These are phyloP conservation scores for Trametes pubescens DNA, from an alignment of 1,284 basidiomycete genomes.

Conservation along the genomic window DNA sequence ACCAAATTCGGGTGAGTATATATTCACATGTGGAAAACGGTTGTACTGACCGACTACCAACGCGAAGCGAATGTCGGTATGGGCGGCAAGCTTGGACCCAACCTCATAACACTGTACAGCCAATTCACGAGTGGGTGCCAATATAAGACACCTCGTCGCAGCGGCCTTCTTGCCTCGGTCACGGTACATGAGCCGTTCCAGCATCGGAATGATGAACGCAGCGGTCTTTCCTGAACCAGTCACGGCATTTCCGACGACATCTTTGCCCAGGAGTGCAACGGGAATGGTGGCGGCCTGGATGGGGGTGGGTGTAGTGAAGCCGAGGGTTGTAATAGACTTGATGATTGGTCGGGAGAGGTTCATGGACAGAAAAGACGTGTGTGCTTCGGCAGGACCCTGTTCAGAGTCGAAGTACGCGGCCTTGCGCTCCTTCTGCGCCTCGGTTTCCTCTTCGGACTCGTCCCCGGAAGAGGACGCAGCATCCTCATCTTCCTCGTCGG, in stretches of 20 bases:
- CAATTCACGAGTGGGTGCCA: slow-evolving; percentile 94
- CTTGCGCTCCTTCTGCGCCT: slow-evolving; percentile 81
- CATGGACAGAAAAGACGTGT: slow-evolving; percentile 84
- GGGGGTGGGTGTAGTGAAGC: slow-evolving; percentile 90
- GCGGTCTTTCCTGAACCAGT: slow-evolving; percentile 98
- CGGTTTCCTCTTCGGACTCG: slow-evolving; percentile 72
- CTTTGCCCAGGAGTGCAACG: slow-evolving; percentile 91
- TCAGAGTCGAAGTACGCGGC: slow-evolving; percentile 86
- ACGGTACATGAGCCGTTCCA: slow-evolving; percentile 91
- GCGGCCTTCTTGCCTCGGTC: slow-evolving; percentile 86
- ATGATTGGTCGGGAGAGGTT: slow-evolving; percentile 91
- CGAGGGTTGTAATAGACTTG: slow-evolving; percentile 84
- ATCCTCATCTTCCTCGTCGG: slow-evolving; percentile 47
- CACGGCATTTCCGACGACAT: slow-evolving; percentile 94
- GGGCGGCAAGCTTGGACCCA: slow-evolving; percentile 83
- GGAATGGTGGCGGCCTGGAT: slow-evolving; percentile 96
- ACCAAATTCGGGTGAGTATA: slow-evolving; percentile 20
- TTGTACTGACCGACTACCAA: slow-evolving; percentile 80
- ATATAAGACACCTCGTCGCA: slow-evolving; percentile 92
- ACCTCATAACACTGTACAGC: slow-evolving; percentile 96
- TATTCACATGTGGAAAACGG: slow-evolving; percentile 4
- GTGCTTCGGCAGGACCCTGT: slow-evolving; percentile 51
- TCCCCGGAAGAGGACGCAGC: slow-evolving; percentile 50
- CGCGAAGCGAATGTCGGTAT: slow-evolving; percentile 90
- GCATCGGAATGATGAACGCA: slow-evolving; percentile 93